Evolutionary conservation across 257 asterid genomes (phyloP), one percentile per base, ranked within the genome.

Genomic region (Salvia rosmarinus): DNA sequence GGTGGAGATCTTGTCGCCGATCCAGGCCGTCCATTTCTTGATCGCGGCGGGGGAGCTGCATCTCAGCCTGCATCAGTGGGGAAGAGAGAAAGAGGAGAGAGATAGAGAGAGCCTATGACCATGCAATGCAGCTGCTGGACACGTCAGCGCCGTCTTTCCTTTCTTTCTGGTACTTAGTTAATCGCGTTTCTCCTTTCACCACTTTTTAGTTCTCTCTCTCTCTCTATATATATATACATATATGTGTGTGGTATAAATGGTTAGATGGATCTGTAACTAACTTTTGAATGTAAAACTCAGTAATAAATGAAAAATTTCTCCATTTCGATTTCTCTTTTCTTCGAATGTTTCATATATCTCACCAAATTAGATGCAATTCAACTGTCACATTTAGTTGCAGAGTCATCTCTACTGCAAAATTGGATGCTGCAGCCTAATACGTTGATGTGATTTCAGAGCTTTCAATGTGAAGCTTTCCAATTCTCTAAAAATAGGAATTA

Each of bases 401-500:
- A 23, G 1, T 4, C n/a, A n/a, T n/a, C 62, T 56, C 40, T 13
- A 11, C 14, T 5, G 60, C 62, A 56, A 56, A 56, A 56, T 2
- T 56, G 62, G 62, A 34, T 34, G 82, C 67, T 80, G 83, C 68
- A 88, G 70, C 82, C 99, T 77, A 46, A 95, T 89, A 74, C 84
- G 93, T 68, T 91, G 86, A 25, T 95, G 96, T 10, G 92, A 89
- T 77, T 81, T 82, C 62, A 91, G 59, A 71, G 92, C 93, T 71
- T 91, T 95, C 0, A 83, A 75, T 1, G 96, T 83, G 75, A 95
- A 95, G 75, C 39, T 85, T 84, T 91, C 96, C 85, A 95, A 75
- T 7, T 96, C 98, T 85, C 85, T 89, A 73, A 95, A 95, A 70
- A 91, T 87, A 28, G 98, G 96, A 71, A 95, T 85, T 2, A 95